Evolutionary conservation across 306 rosid genomes (phyloP).

Genomic region (Morella rubra): DNA sequence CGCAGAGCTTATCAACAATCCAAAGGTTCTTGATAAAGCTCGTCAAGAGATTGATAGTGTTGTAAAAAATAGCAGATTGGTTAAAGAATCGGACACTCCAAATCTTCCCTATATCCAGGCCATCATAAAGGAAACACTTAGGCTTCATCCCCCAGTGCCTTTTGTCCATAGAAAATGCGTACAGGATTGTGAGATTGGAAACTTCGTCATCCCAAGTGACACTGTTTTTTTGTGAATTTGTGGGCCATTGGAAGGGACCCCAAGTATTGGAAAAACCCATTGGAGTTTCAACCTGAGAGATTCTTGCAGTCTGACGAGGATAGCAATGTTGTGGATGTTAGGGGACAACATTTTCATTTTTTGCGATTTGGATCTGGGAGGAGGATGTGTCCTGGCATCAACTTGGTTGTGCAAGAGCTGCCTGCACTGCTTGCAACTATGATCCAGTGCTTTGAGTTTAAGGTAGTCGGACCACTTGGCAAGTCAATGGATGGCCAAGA

Average conservation of each 20-base stretch:
- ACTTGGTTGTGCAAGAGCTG: no score
- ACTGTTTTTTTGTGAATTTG: slow-evolving; percentile 38
- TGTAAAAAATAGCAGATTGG: slow-evolving; percentile 41
- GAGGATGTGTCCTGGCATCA: no score
- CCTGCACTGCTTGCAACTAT: slow-evolving; percentile 39
- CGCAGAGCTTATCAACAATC: slow-evolving; percentile 54
- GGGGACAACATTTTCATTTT: slow-evolving; percentile 37
- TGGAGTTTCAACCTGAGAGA: slow-evolving; percentile 39
- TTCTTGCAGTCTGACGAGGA: slow-evolving; percentile 20
- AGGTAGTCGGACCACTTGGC: slow-evolving; percentile 18
- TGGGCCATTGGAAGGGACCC: slow-evolving; percentile 62
- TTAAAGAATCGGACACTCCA: slow-evolving; percentile 43
- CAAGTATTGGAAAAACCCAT: slow-evolving; percentile 38
- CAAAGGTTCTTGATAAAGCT: slow-evolving; percentile 36
- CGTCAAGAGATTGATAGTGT: slow-evolving; percentile 39
- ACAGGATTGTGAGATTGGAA: slow-evolving; percentile 30
- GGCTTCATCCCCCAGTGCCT: slow-evolving; percentile 57
- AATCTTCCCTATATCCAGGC: slow-evolving; percentile 55
- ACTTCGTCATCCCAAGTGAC: slow-evolving; percentile 39
- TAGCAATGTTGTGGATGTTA: slow-evolving; percentile 20
- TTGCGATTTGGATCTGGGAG: no score
- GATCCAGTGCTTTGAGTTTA: slow-evolving; percentile 54
- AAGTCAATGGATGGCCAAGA: slow-evolving; percentile 3
- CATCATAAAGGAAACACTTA: slow-evolving; percentile 45
- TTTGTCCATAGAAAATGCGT: slow-evolving; percentile 39